Percentiles rank a stretch among this genome's conserved stretches.
Conservation (phyloP, 1,139 yeast genomes). For the Magnusiomyces ingens region DNA sequence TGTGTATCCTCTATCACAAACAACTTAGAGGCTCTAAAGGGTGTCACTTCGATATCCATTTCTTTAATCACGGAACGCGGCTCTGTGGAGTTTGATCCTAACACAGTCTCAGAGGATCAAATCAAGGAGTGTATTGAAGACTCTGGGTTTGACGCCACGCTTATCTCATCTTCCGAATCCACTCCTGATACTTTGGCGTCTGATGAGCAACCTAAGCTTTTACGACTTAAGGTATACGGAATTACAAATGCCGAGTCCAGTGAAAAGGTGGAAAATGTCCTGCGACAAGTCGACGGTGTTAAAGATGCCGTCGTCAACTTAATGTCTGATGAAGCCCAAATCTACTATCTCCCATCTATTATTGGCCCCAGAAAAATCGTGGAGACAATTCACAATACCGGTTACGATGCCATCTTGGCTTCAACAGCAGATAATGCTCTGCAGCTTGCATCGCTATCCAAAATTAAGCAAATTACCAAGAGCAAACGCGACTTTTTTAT, state of each 20-base stretch:
- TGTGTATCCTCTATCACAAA: slow-evolving; percentile 61
- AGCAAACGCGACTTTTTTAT: slow-evolving; percentile 57
- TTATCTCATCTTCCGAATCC: slow-evolving; percentile 28
- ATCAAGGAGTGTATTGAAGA: slow-evolving; percentile 54
- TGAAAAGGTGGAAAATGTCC: slow-evolving; percentile 42
- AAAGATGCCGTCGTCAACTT: slow-evolving; percentile 36
- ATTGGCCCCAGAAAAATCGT: slow-evolving; percentile 54
- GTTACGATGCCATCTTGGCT: slow-evolving; percentile 44
- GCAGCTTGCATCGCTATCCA: slow-evolving; percentile 63
- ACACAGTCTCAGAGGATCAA: slow-evolving; percentile 30
- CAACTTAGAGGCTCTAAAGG: slow-evolving; percentile 43
- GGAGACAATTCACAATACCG: slow-evolving; percentile 41
- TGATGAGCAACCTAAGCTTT: slow-evolving; percentile 2
- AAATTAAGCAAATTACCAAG: slow-evolving; percentile 60
- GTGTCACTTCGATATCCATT: slow-evolving; percentile 49
- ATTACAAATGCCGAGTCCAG: slow-evolving; percentile 61
- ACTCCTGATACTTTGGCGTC: neutral
- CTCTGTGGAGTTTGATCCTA: slow-evolving; percentile 42
- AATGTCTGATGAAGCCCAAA: slow-evolving; percentile 39
- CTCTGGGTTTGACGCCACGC: slow-evolving; percentile 62
- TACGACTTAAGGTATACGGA: slow-evolving; percentile 42
- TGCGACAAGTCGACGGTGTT: slow-evolving; percentile 43
- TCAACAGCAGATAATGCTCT: slow-evolving; percentile 43
- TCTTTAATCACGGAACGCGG: slow-evolving; percentile 74
- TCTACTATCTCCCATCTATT: slow-evolving; percentile 41